Base-by-base conservation (phyloP, 306 rosid species). In the Chamaecrista fasciculata region DNA sequence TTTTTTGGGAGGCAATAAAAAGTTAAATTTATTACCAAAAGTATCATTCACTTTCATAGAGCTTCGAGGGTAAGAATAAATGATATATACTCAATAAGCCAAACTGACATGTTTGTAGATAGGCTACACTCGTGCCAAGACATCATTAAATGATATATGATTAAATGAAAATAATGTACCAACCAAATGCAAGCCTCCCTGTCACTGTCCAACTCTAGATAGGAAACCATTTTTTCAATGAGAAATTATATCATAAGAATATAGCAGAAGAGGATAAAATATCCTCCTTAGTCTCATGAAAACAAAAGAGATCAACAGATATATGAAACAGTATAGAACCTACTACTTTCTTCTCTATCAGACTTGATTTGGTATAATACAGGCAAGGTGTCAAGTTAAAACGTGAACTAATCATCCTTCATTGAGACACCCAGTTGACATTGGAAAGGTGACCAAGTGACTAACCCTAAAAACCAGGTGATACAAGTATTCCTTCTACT, bases 91-190 rank as follows among this genome's bases (percentile, higher is more conserved):
- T 8, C 42, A 12, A 18, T 3, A 20, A 28, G 4, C 2, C 25
- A 28, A 36, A 21, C 34, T 11, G 28, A 11, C 19, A 5, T 19
- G 42, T 2, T 61, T 21, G 31, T 11, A 20, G 15, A 20, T 37
- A 18, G 2, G 20, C 48, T 37, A 62, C 14, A 7, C n/a, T n/a
- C n/a, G n/a, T n/a, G n/a, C n/a, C n/a, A n/a, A n/a, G n/a, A n/a
- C n/a, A n/a, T n/a, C n/a, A n/a, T n/a, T n/a, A n/a, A n/a, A n/a
- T n/a, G n/a, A n/a, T n/a, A n/a, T n/a, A n/a, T n/a, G n/a, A n/a
- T n/a, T n/a, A n/a, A n/a, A 61, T 61, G 31, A 23, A 11, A 39
- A 61, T 60, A 57, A 60, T 34, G 66, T 29, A 33, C 44, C 21
- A 33, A 18, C 25, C 42, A 58, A 58, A 16, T 33, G 43, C 64